phyloP scores from a whole-genome alignment of 345 rosid species.

The Eucalyptus pumila region DNA sequence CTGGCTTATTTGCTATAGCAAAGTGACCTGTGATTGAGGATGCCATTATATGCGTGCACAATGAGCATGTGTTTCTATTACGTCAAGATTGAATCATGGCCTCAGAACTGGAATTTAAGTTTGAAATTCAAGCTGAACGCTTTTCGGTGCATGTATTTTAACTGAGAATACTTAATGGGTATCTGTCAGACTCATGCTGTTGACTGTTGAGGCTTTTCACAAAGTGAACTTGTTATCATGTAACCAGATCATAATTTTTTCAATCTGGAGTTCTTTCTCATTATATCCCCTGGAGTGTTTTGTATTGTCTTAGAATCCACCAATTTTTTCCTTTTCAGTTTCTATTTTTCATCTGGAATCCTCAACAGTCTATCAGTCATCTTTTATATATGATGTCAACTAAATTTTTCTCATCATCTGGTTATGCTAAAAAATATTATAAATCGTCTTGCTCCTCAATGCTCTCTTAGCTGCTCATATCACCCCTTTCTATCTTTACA shows the following conservation, averaged over 20 bases:
- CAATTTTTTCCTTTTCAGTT: background rate
- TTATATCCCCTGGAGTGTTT: background rate
- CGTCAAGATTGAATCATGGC: background rate
- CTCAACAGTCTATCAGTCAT: background rate
- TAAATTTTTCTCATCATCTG: background rate
- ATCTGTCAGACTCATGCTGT: background rate
- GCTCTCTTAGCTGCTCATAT: background rate
- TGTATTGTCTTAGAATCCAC: background rate
- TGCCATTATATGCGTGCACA: background rate
- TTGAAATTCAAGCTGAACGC: background rate
- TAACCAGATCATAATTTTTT: background rate
- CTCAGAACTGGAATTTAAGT: background rate
- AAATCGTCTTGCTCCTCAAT: background rate
- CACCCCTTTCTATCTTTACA: background rate
- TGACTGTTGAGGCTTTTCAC: background rate
- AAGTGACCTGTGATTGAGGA: background rate
- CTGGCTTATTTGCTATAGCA: background rate
- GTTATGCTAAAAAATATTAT: background rate
- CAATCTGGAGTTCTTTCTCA: background rate
- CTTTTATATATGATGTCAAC: background rate
- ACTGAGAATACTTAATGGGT: background rate
- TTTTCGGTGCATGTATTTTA: background rate
- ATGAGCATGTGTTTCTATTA: background rate
- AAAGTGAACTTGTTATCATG: background rate
- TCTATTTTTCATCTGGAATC: background rate